Percentiles rank a stretch among this genome's conserved stretches.
phyloP scores from a whole-genome alignment of 805 yeast species.

The Suhomyces xylopsoci region DNA sequence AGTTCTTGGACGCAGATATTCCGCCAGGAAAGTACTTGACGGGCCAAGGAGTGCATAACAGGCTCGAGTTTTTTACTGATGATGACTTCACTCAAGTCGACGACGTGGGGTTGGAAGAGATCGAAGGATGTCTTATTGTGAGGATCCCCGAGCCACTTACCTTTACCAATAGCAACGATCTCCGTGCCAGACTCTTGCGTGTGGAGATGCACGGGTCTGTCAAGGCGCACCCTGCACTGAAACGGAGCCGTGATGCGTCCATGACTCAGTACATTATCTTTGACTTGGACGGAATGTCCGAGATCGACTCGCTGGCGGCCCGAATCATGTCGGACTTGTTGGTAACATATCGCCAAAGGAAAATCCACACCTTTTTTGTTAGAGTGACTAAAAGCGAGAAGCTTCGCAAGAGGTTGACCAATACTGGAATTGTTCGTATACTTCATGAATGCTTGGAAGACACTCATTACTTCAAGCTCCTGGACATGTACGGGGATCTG shows the following conservation, averaged over 20 bases:
- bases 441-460: slow-evolving; percentile 23
- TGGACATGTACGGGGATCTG: neutral
- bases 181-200: slow-evolving; percentile 35
- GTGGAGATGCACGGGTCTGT: slow-evolving; percentile 44
- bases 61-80: slow-evolving; percentile 33
- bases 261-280: slow-evolving; percentile 42
- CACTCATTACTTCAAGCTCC: slow-evolving; percentile 18
- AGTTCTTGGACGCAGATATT: slow-evolving; percentile 41
- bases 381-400: slow-evolving; percentile 26
- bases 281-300: slow-evolving; percentile 43
- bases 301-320: slow-evolving; percentile 42
- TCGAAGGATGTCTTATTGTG: slow-evolving; percentile 43
- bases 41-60: neutral
- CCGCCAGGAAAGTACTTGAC: slow-evolving; percentile 6
- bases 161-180: slow-evolving; percentile 40
- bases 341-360: slow-evolving; percentile 25
- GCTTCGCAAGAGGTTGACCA: slow-evolving; percentile 26
- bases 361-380: slow-evolving; percentile 33
- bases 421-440: slow-evolving; percentile 29
- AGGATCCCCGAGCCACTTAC: slow-evolving; percentile 45
- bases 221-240: slow-evolving; percentile 42
- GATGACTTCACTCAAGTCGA: slow-evolving; percentile 35
- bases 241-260: slow-evolving; percentile 30
- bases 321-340: slow-evolving; percentile 32
- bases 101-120: slow-evolving; percentile 36